A percentile compares a stretch with the other conserved stretches of the same genome.
Conservation (phyloP, 495 filamentous ascomycete genomes). For the Neurospora terricola region DNA sequence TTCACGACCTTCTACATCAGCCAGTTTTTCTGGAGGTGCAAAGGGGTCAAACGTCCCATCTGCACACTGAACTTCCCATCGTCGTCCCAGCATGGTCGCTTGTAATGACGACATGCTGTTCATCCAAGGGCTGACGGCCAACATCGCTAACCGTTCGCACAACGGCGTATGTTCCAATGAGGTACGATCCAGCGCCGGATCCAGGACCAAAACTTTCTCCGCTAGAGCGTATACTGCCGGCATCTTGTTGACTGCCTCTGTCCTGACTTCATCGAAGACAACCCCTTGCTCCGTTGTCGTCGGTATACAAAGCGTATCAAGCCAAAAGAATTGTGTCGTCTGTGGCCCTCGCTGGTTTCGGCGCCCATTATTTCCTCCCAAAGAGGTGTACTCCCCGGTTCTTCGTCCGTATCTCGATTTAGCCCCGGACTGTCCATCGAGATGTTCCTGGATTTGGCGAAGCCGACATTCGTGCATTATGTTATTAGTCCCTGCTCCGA, state of each 20-base stretch:
- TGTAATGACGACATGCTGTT: constrained; percentile 13
- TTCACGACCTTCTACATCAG: not conserved
- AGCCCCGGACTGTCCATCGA: not conserved
- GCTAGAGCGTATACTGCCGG: constrained; percentile 14
- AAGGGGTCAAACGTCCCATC: constrained; percentile 15
- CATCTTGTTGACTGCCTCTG: constrained; percentile 14
- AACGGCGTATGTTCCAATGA: constrained; percentile 7
- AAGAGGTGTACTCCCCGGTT: not conserved
- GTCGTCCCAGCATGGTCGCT: constrained; percentile 9
- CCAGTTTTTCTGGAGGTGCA: not conserved
- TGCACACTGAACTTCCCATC: constrained; percentile 13
- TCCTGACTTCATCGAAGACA: not conserved
- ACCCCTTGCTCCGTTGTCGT: not conserved
- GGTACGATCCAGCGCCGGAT: constrained; percentile 7
- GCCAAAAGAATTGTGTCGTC: constrained; percentile 10
- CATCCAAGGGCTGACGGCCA: constrained; percentile 14
- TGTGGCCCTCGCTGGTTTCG: not conserved
- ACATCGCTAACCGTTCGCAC: constrained; percentile 11
- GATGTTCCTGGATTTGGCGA: constrained; percentile 7
- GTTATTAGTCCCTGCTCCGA: constrained; percentile 10
- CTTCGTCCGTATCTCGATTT: not conserved
- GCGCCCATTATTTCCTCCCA: not conserved
- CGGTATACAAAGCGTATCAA: constrained; percentile 17
- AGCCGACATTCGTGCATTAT: constrained; percentile 15
- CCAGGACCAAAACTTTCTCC: constrained; percentile 13